Evolutionary conservation across 257 asterid species (phyloP), one percentile per base, ranked within the genome.

Genomic region (Phtheirospermum japonicum): DNA sequence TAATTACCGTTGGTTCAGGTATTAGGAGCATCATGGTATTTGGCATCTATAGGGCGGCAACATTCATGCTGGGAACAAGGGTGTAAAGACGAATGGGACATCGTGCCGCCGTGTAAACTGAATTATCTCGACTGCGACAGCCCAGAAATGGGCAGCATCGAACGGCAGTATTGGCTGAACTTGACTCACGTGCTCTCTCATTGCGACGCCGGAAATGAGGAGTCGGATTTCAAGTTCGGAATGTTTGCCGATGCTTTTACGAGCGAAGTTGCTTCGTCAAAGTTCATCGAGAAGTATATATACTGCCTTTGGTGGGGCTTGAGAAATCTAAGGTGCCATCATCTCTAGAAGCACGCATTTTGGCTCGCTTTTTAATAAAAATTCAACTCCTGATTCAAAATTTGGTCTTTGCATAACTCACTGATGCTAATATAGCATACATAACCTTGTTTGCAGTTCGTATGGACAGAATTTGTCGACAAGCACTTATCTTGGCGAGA

Each of bases 241-340:
- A 89, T 93, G 82, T 93, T 93, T 51, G 94, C 97, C n/a, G 86
- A 79, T 68, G 97, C 99, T 57, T 89, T 93, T 54, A 89, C 85
- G 0, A 83, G 89, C 53, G 65, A 81, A 63, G 99, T 93, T 32
- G 89, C 97, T 73, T 77, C 96, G 0, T 74, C 99, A 8, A 30
- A 50, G 16, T 89, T 87, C 79, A 4, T 80, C 11, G 83, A 83
- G 65, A 89, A 89, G 82, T 89, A 89, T 76, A 73, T 89, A 9
- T 87, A 89, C 71, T 85, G 97, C 80, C 95, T 93, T 20, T 93
- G 99, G 99, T 89, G 99, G 99, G 99, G 99, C 62, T 77, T 93
- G 63, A 77, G 97, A 72, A 93, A 93, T 71, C 75, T 93, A 80
- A 89, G 99, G 97, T 92, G 32, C 54, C 78, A 10, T 70, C 17